Evolutionary conservation across 1,139 yeast species (phyloP).

Genomic region (Candida mesenterica): DNA sequence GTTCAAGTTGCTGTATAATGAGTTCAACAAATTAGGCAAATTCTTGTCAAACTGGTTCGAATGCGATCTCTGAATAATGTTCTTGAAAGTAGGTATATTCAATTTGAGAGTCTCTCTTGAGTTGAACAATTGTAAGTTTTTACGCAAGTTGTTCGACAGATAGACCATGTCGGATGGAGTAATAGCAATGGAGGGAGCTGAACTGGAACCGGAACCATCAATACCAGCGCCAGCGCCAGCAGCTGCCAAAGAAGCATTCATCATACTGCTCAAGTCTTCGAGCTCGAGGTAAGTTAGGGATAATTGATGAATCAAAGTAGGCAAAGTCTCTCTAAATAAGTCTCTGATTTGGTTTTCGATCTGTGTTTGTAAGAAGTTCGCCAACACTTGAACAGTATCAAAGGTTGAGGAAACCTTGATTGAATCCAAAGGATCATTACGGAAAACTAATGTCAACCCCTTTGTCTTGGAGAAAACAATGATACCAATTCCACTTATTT

Average conservation of each 20-base stretch:
- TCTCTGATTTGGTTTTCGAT: conserved; percentile 80
- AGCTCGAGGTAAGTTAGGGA: conserved; percentile 68
- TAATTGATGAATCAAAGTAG: conserved; percentile 74
- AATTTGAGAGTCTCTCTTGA: conserved; percentile 78
- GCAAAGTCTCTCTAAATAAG: conserved; percentile 79
- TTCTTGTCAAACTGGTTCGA: conserved; percentile 41
- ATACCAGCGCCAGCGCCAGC: conserved; percentile 1
- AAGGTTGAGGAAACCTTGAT: conserved; percentile 82
- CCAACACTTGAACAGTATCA: conserved; percentile 81
- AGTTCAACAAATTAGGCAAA: conserved; percentile 39
- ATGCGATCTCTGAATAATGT: conserved; percentile 55
- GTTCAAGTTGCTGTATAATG: conserved; percentile 30
- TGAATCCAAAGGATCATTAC: conserved; percentile 84
- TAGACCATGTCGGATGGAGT: conserved; percentile 10
- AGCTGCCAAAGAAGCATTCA: conserved; percentile 3
- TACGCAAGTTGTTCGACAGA: conserved; percentile 54
- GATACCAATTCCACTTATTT: conserved; percentile 77
- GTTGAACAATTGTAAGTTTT: conserved; percentile 66
- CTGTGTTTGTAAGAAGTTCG: conserved; percentile 75
- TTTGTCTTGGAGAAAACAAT: conserved; percentile 79
- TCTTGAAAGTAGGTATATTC: conserved; percentile 56
- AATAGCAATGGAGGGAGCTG: conserved; percentile 20
- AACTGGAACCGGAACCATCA: background rate
- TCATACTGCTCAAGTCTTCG: conserved; percentile 24
- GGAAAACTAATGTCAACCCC: conserved; percentile 81